These are phyloP conservation scores for Penicillium desertorum DNA, from an alignment of 495 filamentous ascomycete species.

Conservation along the genomic window DNA sequence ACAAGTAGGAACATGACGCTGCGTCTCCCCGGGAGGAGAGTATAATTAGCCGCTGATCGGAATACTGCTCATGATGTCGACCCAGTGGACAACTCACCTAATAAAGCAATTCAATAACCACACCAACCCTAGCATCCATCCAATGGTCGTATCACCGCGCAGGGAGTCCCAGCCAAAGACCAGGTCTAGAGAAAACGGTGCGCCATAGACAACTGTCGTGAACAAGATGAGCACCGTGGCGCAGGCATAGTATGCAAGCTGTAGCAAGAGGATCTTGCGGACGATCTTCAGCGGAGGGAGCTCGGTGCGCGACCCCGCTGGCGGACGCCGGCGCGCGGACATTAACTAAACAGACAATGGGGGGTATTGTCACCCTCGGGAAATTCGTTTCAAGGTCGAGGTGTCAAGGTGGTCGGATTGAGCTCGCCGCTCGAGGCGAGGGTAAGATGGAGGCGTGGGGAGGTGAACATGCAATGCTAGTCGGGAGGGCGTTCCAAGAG, in stretches of 20 bases:
- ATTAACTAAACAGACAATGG: constrained; percentile 45
- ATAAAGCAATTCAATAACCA: constrained; percentile 79
- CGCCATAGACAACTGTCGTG: constrained; percentile 79
- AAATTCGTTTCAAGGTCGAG: constrained; percentile 1
- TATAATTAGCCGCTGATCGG: constrained; percentile 5
- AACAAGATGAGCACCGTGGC: constrained; percentile 81
- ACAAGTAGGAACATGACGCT: constrained; percentile 72
- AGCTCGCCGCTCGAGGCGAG: constrained; percentile 18
- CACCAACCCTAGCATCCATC: constrained; percentile 86
- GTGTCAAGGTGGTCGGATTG: constrained; percentile 2
- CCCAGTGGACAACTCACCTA: constrained; percentile 55
- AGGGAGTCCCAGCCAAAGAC: constrained; percentile 80
- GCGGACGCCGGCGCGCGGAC: constrained; percentile 75
- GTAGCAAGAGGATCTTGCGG: constrained; percentile 82
- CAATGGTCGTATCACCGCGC: constrained; percentile 84
- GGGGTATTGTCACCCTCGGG: constrained; percentile 8
- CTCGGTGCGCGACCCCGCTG: constrained; percentile 75
- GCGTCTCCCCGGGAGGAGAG: not conserved
- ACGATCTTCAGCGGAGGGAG: constrained; percentile 83
- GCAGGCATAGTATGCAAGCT: constrained; percentile 75
- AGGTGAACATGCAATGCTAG: constrained; percentile 15
- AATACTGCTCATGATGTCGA: not conserved
- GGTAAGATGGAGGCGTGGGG: not conserved
- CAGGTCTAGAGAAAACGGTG: constrained; percentile 65
- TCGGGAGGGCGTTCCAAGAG: not conserved